Conservation (phyloP, 2,329 filamentous ascomycete genomes). For the Cercospora zeae-maydis region DNA sequence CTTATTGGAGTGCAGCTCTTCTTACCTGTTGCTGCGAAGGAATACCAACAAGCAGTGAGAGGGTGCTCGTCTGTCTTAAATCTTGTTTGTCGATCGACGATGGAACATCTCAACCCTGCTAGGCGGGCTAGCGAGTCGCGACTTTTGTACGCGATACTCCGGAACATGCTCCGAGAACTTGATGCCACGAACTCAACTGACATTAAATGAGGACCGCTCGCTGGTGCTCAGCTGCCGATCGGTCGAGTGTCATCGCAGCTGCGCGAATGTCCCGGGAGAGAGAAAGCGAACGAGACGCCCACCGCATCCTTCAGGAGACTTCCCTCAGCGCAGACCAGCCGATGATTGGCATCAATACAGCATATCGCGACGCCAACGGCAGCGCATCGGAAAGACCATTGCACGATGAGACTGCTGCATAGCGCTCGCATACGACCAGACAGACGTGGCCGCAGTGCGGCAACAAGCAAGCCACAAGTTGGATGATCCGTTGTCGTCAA, state of each 20-base stretch:
- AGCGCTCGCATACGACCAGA: not conserved
- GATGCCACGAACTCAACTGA: not conserved
- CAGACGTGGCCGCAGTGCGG: not conserved
- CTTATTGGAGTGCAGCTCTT: not conserved
- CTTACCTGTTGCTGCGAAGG: not conserved
- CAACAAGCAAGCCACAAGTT: not conserved
- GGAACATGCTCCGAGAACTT: not conserved
- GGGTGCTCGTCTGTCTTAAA: not conserved
- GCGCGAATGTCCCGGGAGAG: not conserved
- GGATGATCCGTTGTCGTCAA: not conserved
- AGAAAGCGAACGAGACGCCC: not conserved
- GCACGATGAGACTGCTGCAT: not conserved
- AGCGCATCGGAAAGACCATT: not conserved
- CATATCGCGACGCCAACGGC: not conserved
- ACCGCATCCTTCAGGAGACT: not conserved
- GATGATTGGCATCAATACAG: not conserved
- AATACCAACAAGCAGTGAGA: not conserved
- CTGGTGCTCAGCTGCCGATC: not conserved
- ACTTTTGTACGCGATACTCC: not conserved
- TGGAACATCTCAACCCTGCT: not conserved
- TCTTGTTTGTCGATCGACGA: not conserved
- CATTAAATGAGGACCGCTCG: not conserved
- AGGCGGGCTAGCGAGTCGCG: not conserved
- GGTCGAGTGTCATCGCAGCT: not conserved
- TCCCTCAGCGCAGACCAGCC: not conserved